These are phyloP conservation scores for Ballota nigra DNA, from an alignment of 257 asterid genomes.

Conservation along the genomic window DNA sequence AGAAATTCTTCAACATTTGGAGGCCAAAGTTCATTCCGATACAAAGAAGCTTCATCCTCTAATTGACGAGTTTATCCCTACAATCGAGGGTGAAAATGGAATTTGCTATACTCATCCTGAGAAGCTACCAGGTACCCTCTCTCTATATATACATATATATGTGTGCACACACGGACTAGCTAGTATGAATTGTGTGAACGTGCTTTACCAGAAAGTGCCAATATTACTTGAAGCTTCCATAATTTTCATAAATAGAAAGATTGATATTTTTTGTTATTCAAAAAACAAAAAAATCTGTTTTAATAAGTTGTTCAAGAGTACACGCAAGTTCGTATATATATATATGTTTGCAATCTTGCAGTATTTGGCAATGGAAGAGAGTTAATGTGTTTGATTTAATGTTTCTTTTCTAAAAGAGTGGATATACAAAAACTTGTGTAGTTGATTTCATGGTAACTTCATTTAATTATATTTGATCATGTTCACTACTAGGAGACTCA, in stretches of 20 bases:
- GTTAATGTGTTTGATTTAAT: neutral
- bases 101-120: slow-evolving; percentile 69
- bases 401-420: too few relatives aligned
- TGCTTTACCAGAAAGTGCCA: neutral
- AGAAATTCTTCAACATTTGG: slow-evolving; percentile 55
- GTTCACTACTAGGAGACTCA: neutral
- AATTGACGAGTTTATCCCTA: slow-evolving; percentile 59
- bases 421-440: too few relatives aligned
- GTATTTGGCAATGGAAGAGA: neutral
- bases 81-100: slow-evolving; percentile 57
- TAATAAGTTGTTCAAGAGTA: neutral
- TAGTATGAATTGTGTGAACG: neutral
- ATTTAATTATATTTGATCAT: neutral
- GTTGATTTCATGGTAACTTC: neutral
- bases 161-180: too few relatives aligned
- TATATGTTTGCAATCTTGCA: neutral
- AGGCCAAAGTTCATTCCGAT: slow-evolving; percentile 45
- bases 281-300: neutral
- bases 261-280: neutral
- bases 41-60: slow-evolving; percentile 42
- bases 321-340: neutral
- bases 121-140: slow-evolving; percentile 54
- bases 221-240: neutral
- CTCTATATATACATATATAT: too few relatives aligned
- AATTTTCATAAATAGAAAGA: neutral